Evolutionary conservation across 164 flowering plant genomes (phyloP), one percentile per base, ranked within the genome.

Genomic region (Vitis rotundifolia): DNA sequence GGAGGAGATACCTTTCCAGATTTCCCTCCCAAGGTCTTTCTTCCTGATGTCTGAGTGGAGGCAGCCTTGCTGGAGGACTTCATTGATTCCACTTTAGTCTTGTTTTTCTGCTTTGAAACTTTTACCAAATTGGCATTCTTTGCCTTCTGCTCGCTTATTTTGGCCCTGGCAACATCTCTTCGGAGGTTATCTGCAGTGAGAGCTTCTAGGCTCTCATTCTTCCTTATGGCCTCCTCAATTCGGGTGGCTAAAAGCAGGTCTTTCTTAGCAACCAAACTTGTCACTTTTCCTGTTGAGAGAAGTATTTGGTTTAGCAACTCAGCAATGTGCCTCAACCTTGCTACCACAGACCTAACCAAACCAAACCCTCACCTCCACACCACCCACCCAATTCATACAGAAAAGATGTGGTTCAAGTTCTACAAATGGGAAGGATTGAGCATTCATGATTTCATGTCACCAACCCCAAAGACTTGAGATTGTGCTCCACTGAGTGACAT

Each of bases 161-260:
- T 74, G 10, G 81, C 61, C 73, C 87, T 83, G 19, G 88, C 85
- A 49, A 67, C 61, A 68, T 91, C 98, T 73, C 91, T 82, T 64
- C 79, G 73, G 14, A 93, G 77, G 65, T 77, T 74, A 70, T 85
- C 93, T 9, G 66, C 69, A 12, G 88, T 83, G 9, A 95, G 88
- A 68, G 94, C 82, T 73, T 95, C 99, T 80, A 93, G 83, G 83
- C 97, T 95, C 71, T 95, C 97, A 53, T 95, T 93, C 80, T 93
- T 91, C 79, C 71, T 79, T 15, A 93, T 83, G 60, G 97, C 99
- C 70, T 95, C 97, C 61, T 93, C 99, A 19, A 95, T 90, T 51
- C 87, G 82, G 14, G 72, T 73, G 12, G 98, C 98, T 77, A 95
- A 78, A 49, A 64, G 13, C 19, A 56, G 9, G 72, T 95, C 90